Conservation (phyloP, 768 basidiomycete species). For the Leccinum longicurvipes region DNA sequence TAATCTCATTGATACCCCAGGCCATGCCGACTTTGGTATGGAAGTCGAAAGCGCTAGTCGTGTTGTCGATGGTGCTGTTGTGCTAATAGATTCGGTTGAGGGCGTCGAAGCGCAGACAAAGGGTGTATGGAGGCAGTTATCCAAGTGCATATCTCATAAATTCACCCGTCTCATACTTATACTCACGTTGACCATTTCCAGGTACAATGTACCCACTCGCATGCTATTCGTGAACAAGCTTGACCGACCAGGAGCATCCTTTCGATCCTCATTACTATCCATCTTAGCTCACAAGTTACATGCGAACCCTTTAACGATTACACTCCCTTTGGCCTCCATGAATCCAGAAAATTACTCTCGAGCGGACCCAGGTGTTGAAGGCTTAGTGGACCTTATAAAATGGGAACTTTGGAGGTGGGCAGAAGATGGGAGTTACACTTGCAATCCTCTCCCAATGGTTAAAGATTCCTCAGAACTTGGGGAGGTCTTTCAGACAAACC, state of each 20-base stretch:
- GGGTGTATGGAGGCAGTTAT: constrained; percentile 84
- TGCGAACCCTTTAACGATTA: constrained; percentile 63
- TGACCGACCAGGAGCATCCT: constrained; percentile 83
- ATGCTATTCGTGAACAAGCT: constrained; percentile 87
- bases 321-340: constrained; percentile 79
- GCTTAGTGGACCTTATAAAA: constrained; percentile 76
- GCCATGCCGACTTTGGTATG: constrained; percentile 96
- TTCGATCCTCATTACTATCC: constrained; percentile 67
- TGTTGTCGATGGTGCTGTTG: constrained; percentile 85
- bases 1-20: constrained; percentile 88
- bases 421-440: constrained; percentile 41
- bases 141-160: constrained; percentile 55
- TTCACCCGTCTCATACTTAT: neutral
- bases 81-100: constrained; percentile 86
- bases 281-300: constrained; percentile 74
- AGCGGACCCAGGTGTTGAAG: constrained; percentile 83
- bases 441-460: constrained; percentile 49
- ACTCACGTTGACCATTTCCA: constrained; percentile 27
- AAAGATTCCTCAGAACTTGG: constrained; percentile 40
- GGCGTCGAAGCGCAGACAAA: constrained; percentile 89
- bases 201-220: constrained; percentile 76
- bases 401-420: constrained; percentile 84
- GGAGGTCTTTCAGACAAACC: constrained; percentile 48
- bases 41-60: constrained; percentile 92
- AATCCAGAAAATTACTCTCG: constrained; percentile 57